Percentiles rank a stretch among this genome's conserved stretches.
Evolutionary conservation across 352 stramenopile genomes (phyloP).

Genomic region (Pythium pyrilobum): DNA sequence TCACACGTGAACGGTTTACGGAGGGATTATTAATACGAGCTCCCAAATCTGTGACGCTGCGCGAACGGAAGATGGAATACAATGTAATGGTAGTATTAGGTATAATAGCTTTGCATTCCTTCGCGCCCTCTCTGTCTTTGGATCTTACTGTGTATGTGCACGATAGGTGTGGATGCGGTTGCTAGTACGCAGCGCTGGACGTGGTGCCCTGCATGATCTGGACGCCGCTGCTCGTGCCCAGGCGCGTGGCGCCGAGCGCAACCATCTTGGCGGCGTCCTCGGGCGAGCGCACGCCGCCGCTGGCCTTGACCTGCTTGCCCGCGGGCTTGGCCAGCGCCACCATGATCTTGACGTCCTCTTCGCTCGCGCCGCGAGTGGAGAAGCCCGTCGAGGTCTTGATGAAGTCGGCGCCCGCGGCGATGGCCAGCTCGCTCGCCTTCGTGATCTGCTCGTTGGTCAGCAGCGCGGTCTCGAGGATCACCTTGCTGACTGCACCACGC

Average conservation of each 20-base stretch:
- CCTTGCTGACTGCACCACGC: slow-evolving; percentile 56
- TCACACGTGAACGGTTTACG: slow-evolving; percentile 2
- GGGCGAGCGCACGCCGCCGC: slow-evolving; percentile 65
- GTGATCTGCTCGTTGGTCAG: slow-evolving; percentile 65
- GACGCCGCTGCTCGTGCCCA: slow-evolving; percentile 64
- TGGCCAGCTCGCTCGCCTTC: slow-evolving; percentile 59
- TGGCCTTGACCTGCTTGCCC: slow-evolving; percentile 78
- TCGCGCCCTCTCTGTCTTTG: no score
- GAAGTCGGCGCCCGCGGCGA: slow-evolving; percentile 72
- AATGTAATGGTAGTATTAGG: no score
- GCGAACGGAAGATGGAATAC: no score
- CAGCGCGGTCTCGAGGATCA: slow-evolving; percentile 83
- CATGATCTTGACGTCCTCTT: slow-evolving; percentile 79
- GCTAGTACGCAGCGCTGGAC: slow-evolving; percentile 21
- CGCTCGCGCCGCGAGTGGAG: slow-evolving; percentile 71
- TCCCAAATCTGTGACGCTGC: slow-evolving; percentile 4
- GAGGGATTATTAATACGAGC: slow-evolving; percentile 7
- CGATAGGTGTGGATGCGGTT: neutral
- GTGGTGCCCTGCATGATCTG: slow-evolving; percentile 49
- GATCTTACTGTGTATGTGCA: no score
- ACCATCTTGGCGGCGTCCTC: slow-evolving; percentile 71
- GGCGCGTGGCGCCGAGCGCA: slow-evolving; percentile 56
- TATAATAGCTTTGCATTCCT: neutral
- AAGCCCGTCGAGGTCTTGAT: slow-evolving; percentile 88
- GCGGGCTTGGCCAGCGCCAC: slow-evolving; percentile 43